Base-by-base conservation (phyloP, 768 basidiomycete species). In the Daedaleopsis sinensis region DNA sequence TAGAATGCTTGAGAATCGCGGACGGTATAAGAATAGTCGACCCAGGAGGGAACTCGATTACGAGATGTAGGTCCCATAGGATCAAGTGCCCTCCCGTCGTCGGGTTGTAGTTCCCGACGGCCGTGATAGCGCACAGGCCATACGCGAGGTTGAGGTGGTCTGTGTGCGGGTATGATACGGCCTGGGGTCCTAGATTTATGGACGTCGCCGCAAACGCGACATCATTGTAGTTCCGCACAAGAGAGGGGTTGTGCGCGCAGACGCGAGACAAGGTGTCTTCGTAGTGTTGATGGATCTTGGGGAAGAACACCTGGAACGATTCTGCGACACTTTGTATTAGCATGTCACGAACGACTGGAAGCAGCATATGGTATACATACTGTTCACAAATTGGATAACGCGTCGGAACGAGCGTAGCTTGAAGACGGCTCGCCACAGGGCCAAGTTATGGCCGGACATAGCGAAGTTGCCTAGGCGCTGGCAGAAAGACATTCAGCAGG, bases 1-100 rank as follows among this genome's bases (percentile, higher is more conserved):
- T 71, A 13, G 42, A 50, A 37, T 71, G 68, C 10, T 39, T 52
- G 35, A 70, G 19, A 5, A 57, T 36, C 1, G 65, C 70, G 4
- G 67, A 69, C 1, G 70, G 69, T 19, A 71, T 51, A 50, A 68
- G 54, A 47, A 68, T 56, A 11, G 54, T 58, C 0, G 51, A 24
- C 1, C 68, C 68, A 19, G 61, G 66, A 16, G 66, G 69, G 36
- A 68, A 67, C 44, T 69, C 68, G 21, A 69, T 58, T 51, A 69
- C 44, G 24, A 69, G 52, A 11, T 54, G 48, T 0, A 62, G 23
- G 16, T 65, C 57, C 32, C 51, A 44, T 2, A 71, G 65, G 24
- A 67, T 51, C 15, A 70, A 23, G 46, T 70, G 69, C 0, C 69
- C 69, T n/a, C 69, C 61, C 0, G 1, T 42, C 13, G 15, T 49